Conservation (phyloP, 495 filamentous ascomycete species). For the Neurospora intermedia region DNA sequence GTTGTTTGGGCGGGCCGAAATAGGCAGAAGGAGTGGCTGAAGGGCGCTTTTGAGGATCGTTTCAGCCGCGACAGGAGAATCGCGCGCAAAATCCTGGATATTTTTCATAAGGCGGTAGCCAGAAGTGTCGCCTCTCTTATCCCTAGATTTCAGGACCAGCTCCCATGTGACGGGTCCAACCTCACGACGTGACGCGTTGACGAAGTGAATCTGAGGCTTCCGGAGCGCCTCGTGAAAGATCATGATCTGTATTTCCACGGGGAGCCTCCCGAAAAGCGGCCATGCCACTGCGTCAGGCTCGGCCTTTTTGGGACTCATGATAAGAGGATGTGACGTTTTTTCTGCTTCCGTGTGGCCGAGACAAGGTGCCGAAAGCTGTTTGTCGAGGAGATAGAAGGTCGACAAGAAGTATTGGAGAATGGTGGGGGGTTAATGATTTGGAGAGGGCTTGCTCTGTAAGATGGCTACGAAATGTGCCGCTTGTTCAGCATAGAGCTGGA, state of each 20-base stretch:
- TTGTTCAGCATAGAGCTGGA: neutral
- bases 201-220: conserved; percentile 11
- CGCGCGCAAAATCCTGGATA: neutral
- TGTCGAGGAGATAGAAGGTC: neutral
- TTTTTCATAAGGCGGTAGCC: neutral
- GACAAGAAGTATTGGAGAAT: neutral
- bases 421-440: neutral
- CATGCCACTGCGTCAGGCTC: neutral
- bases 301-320: neutral
- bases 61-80: neutral
- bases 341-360: neutral
- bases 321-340: neutral
- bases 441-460: neutral
- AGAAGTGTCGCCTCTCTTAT: neutral
- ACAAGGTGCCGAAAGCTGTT: neutral
- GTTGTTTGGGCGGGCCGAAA: neutral
- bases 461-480: neutral
- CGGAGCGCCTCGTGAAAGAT: conserved; percentile 10
- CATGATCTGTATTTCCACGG: conserved; percentile 5
- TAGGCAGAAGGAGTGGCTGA: neutral
- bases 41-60: neutral
- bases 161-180: neutral
- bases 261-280: neutral
- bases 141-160: neutral
- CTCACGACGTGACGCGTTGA: neutral